Evolutionary conservation across 2,329 filamentous ascomycete species (phyloP).

Genomic region (Pseudogymnoascus sp.): DNA sequence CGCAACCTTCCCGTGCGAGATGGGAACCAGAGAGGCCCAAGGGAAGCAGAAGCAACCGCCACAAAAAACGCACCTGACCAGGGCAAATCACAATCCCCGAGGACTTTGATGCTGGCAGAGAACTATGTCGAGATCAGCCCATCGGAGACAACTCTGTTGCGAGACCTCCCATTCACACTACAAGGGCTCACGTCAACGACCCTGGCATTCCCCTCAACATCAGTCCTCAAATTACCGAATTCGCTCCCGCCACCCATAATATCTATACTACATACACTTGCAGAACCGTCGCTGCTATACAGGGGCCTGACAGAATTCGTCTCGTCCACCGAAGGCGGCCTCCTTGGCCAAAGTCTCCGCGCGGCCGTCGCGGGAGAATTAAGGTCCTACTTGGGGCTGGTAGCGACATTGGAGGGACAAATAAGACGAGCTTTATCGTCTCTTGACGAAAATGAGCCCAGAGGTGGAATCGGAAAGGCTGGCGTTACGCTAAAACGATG

Average conservation of each 20-base stretch:
- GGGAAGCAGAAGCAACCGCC: slow-evolving; percentile 26
- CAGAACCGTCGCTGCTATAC: slow-evolving; percentile 91
- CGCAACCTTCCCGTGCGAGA: slow-evolving; percentile 26
- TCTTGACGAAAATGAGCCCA: slow-evolving; percentile 59
- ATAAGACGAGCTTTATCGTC: slow-evolving; percentile 74
- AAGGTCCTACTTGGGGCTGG: slow-evolving; percentile 79
- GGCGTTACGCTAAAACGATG: slow-evolving; percentile 93
- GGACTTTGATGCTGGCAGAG: slow-evolving; percentile 49
- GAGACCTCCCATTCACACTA: slow-evolving; percentile 84
- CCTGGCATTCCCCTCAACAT: slow-evolving; percentile 63
- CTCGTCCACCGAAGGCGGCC: slow-evolving; percentile 68
- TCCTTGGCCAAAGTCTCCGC: slow-evolving; percentile 86
- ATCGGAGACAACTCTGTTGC: slow-evolving; percentile 57
- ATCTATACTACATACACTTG: slow-evolving; percentile 78
- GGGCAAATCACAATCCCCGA: slow-evolving; percentile 29
- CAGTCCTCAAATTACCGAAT: slow-evolving; percentile 65
- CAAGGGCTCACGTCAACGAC: slow-evolving; percentile 87
- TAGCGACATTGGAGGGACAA: slow-evolving; percentile 87
- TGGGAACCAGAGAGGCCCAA: slow-evolving; percentile 27
- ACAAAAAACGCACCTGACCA: slow-evolving; percentile 22
- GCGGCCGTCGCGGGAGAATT: slow-evolving; percentile 80
- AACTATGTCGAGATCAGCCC: slow-evolving; percentile 52
- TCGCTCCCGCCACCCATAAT: slow-evolving; percentile 78
- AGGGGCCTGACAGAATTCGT: slow-evolving; percentile 72
- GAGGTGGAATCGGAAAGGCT: slow-evolving; percentile 69